Conservation (phyloP, 257 asterid species). For the Pogostemon cablin region DNA sequence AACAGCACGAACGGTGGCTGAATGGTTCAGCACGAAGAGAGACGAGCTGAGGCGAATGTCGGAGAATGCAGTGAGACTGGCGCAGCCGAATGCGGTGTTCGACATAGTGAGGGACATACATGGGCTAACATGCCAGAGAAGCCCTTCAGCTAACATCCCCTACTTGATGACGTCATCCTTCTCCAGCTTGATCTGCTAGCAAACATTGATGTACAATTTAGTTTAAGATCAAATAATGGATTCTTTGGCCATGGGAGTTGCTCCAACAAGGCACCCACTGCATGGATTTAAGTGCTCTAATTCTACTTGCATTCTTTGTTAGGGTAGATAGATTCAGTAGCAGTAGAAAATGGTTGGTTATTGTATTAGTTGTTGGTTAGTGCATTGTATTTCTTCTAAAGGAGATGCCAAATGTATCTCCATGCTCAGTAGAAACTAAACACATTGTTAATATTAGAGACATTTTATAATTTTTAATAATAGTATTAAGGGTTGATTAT, state of each 20-base stretch:
- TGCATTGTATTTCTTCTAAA: too few species aligned
- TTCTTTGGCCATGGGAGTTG: not conserved
- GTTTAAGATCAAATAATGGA: not conserved
- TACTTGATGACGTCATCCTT: constrained; percentile 75
- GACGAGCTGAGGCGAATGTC: constrained; percentile 76
- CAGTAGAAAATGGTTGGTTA: too few species aligned
- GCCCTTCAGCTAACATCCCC: constrained; percentile 63
- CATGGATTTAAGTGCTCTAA: too few species aligned
- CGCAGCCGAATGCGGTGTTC: constrained; percentile 90
- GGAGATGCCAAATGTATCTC: too few species aligned
- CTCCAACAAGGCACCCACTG: too few species aligned
- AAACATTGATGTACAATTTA: constrained; percentile 1
- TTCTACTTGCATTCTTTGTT: too few species aligned
- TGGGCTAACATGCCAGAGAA: constrained; percentile 76
- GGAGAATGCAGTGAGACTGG: constrained; percentile 74
- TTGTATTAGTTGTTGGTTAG: too few species aligned
- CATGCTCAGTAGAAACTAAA: too few species aligned
- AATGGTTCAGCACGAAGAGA: constrained; percentile 79
- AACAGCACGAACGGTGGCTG: constrained; percentile 67
- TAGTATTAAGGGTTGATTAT: too few species aligned
- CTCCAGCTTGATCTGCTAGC: constrained; percentile 60
- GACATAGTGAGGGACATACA: constrained; percentile 94
- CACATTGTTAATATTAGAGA: too few species aligned
- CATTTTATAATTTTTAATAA: too few species aligned
- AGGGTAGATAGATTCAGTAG: too few species aligned